Conservation (phyloP, 192 early-diverging fungal species). For the Umbelopsis sp. region DNA sequence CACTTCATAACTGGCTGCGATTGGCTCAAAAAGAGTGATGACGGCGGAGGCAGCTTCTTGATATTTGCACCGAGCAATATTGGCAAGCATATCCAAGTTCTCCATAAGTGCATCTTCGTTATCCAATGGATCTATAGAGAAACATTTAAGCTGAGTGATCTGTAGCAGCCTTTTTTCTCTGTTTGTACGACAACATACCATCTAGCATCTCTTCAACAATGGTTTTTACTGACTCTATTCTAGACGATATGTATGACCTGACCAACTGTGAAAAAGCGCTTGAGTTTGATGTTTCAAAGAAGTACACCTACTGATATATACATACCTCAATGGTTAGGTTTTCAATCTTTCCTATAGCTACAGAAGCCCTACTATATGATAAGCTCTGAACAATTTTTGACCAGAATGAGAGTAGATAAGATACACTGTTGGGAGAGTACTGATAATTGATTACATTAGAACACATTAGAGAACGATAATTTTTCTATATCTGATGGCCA, state of each 20-base stretch:
- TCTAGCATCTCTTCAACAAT: constrained; percentile 56
- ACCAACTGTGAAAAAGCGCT: constrained; percentile 43
- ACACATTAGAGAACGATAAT: too few relatives aligned
- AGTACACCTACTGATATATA: constrained; percentile 8
- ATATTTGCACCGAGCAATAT: constrained; percentile 71
- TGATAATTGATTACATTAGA: constrained; percentile 22
- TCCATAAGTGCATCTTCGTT: constrained; percentile 71
- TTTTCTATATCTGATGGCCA: too few relatives aligned
- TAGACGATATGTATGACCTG: constrained; percentile 52
- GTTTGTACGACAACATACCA: constrained; percentile 39
- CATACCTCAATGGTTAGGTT: constrained; percentile 53
- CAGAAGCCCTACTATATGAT: constrained; percentile 49
- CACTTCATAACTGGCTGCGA: constrained; percentile 64
- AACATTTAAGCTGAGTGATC: not conserved
- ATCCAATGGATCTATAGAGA: constrained; percentile 60
- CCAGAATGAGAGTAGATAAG: constrained; percentile 86
- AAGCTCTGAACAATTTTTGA: constrained; percentile 71
- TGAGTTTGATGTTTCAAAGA: constrained; percentile 29
- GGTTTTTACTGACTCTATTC: constrained; percentile 51
- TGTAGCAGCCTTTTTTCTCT: constrained; percentile 9
- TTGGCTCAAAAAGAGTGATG: constrained; percentile 56
- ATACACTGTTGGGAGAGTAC: constrained; percentile 75
- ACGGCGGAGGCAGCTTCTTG: constrained; percentile 56
- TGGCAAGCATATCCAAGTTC: constrained; percentile 70
- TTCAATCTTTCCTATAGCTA: constrained; percentile 50